phyloP scores from a whole-genome alignment of 2,329 filamentous ascomycete species.

The Stachybotrys elegans region DNA sequence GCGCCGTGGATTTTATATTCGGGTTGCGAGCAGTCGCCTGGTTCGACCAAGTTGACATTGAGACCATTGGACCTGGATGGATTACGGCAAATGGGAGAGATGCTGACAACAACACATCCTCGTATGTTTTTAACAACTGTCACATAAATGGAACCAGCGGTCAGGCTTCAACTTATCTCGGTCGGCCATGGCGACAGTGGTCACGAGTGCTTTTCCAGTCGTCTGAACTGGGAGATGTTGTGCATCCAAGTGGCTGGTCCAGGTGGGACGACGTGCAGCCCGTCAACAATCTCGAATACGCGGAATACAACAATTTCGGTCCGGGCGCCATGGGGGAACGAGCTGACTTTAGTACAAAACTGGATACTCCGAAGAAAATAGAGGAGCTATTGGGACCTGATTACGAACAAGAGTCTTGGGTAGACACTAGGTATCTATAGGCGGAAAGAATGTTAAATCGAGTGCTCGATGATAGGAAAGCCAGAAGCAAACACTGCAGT shows the following conservation, averaged over 20 bases:
- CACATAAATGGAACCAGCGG: not conserved
- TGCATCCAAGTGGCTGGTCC: not conserved
- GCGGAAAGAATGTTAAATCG: too few relatives aligned
- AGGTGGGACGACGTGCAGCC: not conserved
- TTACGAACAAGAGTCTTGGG: not conserved
- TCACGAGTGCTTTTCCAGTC: not conserved
- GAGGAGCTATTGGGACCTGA: not conserved
- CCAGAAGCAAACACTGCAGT: too few relatives aligned
- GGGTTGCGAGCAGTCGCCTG: not conserved
- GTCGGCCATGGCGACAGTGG: not conserved
- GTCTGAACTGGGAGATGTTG: not conserved
- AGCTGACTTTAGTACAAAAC: not conserved
- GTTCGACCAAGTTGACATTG: not conserved
- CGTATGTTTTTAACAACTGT: not conserved
- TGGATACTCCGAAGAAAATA: not conserved
- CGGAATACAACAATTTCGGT: not conserved
- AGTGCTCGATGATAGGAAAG: too few relatives aligned
- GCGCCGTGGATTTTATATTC: conserved; percentile 1
- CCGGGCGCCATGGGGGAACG: not conserved
- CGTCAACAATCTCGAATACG: not conserved
- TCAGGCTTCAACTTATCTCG: not conserved
- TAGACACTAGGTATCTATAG: not conserved
- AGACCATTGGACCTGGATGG: not conserved
- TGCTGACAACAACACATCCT: not conserved
- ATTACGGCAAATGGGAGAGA: not conserved